These are phyloP conservation scores for Acidiella bohemica DNA, from an alignment of 495 filamentous ascomycete species.

Conservation along the genomic window DNA sequence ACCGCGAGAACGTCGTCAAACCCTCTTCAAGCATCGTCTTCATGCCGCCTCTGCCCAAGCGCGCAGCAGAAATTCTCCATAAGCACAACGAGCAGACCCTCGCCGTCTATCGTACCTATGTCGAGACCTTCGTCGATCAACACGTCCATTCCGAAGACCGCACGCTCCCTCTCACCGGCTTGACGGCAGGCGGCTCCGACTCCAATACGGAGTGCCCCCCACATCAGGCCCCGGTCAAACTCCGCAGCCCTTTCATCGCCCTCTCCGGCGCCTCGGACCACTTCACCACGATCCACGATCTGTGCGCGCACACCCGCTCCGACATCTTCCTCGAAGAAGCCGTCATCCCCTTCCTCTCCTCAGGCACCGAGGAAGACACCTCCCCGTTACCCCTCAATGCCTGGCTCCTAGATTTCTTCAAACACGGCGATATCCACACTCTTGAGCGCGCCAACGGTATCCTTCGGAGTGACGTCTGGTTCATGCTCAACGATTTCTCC, in stretches of 20 bases:
- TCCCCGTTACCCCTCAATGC: constrained; percentile 52
- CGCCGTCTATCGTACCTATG: constrained; percentile 50
- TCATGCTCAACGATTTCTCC: constrained; percentile 54
- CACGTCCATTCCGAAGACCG: constrained; percentile 40
- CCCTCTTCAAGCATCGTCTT: constrained; percentile 45
- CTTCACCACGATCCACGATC: constrained; percentile 47
- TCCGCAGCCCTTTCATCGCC: constrained; percentile 55
- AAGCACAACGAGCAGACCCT: constrained; percentile 51
- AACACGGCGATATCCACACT: constrained; percentile 45
- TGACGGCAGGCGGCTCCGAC: constrained; percentile 29
- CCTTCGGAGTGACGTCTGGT: constrained; percentile 53
- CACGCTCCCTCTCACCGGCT: constrained; percentile 44
- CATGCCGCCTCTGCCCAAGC: constrained; percentile 46
- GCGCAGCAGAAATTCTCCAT: constrained; percentile 40
- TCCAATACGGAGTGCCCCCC: constrained; percentile 11
- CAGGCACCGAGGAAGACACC: constrained; percentile 39
- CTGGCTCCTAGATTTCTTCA: constrained; percentile 64
- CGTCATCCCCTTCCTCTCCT: constrained; percentile 50
- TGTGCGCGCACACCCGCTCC: constrained; percentile 46
- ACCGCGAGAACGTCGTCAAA: constrained; percentile 33
- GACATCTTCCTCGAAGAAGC: constrained; percentile 61
- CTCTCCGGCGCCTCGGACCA: constrained; percentile 52
- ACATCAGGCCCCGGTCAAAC: constrained; percentile 29
- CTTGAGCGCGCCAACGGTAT: constrained; percentile 48
- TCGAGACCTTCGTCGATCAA: constrained; percentile 51